Evolutionary conservation across 192 early-diverging fungal genomes (phyloP), one percentile per base, ranked within the genome.

Genomic region (Diversispora epigaea): DNA sequence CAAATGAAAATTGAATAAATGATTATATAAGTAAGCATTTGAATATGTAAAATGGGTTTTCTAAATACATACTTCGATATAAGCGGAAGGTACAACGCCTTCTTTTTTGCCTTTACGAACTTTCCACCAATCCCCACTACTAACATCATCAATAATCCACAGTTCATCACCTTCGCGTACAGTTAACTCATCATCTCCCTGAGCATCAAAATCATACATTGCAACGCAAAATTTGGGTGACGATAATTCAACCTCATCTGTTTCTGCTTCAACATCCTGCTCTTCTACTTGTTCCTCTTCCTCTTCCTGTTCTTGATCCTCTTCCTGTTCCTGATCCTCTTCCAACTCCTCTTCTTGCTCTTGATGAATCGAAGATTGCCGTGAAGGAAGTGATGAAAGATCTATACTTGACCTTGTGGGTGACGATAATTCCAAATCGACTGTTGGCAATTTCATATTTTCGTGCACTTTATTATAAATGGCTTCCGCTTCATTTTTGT

Each of bases 51-150:
- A 12, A 61, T 46, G 2, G 8, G 46, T 7, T 45, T n/a, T 21
- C 14, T 15, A 49, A 25, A 47, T 2, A 68, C 80, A 68, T 78
- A 82, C 83, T 60, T 88, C 88, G 9, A 98, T 72, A 76, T 97
- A 98, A 4, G 89, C 84, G 11, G 92, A 88, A 4, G 97, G 97
- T 3, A 96, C 92, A 45, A 99, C 87, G 9, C 97, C 97, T 74
- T 86, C 83, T 14, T 84, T 82, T 11, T 84, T 84, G 6, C 85
- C 77, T 56, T 92, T 88, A 47, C 49, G 39, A 15, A 92, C 89
- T 47, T 81, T 83, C 93, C 93, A 95, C 97, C 97, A 99, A 55
- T 97, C 96, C 6, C 89, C 83, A 44, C 86, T 87, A 63, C 92
- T 91, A 10, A 89, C 89, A 71, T 88, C 85, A 82, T 98, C 96